Percentiles rank a stretch among this genome's conserved stretches.
These are phyloP conservation scores for Heteromeles arbutifolia DNA, from an alignment of 306 rosid species.

Conservation along the genomic window DNA sequence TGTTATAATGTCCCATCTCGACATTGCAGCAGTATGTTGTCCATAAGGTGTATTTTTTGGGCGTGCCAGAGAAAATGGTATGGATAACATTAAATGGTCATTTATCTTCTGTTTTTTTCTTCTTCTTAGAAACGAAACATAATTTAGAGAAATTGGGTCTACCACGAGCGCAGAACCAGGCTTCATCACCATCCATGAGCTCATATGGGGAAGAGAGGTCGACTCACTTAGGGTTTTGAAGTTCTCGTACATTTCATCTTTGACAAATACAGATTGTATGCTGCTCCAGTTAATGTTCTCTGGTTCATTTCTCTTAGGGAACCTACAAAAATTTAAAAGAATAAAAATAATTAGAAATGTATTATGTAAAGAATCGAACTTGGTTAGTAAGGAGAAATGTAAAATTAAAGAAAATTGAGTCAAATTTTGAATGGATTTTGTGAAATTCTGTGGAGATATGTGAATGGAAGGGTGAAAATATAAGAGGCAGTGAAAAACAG, in stretches of 20 bases:
- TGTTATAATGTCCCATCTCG: no score
- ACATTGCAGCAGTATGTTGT: no score
- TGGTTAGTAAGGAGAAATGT: background rate
- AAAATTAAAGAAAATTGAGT: background rate
- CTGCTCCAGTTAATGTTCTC: constrained; percentile 50
- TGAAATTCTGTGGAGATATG: background rate
- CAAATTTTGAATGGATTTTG: background rate
- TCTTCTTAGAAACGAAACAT: background rate
- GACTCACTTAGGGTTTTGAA: constrained; percentile 48
- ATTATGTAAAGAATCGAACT: background rate
- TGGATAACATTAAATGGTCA: no score
- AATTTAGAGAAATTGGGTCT: background rate
- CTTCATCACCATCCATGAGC: constrained; percentile 23
- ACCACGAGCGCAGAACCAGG: constrained; percentile 48
- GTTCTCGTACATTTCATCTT: constrained; percentile 36
- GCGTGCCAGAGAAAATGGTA: no score
- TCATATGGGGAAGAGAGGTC: constrained; percentile 32
- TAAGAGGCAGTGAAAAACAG: background rate
- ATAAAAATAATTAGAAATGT: background rate
- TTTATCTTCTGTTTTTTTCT: no score
- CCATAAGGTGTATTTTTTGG: no score
- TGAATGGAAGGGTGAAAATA: background rate
- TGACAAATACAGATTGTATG: constrained; percentile 28
- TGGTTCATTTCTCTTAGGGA: constrained; percentile 26
- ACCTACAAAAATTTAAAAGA: background rate